Percentiles rank a stretch among this genome's conserved stretches.
Conservation (phyloP, 1,284 basidiomycete species). For the Rhodotorula sp. region DNA sequence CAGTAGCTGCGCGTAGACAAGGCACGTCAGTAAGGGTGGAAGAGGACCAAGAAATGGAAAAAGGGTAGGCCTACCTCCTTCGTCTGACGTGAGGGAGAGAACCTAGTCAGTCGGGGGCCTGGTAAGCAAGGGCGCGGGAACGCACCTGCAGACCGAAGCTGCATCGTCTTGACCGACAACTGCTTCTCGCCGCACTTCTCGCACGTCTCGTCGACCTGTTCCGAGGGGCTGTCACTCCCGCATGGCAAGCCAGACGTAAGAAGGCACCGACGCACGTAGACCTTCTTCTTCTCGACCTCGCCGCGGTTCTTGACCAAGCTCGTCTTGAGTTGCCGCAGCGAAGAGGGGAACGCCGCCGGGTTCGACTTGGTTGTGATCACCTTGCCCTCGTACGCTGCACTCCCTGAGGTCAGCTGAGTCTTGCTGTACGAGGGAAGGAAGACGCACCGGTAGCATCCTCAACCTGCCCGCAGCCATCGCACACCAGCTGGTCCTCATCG, state of each 20-base stretch:
- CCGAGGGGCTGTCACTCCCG: too few species aligned
- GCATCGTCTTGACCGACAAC: slow-evolving; percentile 55
- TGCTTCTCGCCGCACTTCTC: slow-evolving; percentile 71
- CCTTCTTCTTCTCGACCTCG: slow-evolving; percentile 71
- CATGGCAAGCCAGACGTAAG: not conserved
- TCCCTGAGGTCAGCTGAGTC: not conserved
- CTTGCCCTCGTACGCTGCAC: slow-evolving; percentile 85
- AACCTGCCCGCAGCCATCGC: slow-evolving; percentile 82
- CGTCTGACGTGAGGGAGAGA: not conserved
- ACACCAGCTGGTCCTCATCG: slow-evolving; percentile 72
- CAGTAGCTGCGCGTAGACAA: slow-evolving; percentile 22
- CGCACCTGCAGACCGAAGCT: slow-evolving; percentile 53
- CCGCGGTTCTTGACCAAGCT: slow-evolving; percentile 76
- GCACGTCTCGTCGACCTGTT: slow-evolving; percentile 86
- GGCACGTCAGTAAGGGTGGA: not conserved
- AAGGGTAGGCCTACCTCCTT: not conserved
- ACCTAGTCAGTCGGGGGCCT: too few species aligned
- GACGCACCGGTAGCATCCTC: slow-evolving; percentile 79
- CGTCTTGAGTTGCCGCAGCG: slow-evolving; percentile 82
- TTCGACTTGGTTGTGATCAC: slow-evolving; percentile 87
- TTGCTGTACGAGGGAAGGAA: too few species aligned
- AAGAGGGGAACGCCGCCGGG: slow-evolving; percentile 90
- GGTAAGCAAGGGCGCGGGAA: not conserved
- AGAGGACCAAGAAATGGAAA: too few species aligned
- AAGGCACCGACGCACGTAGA: slow-evolving; percentile 49